Percentiles rank a stretch among this genome's conserved stretches.
Evolutionary conservation across 2,329 filamentous ascomycete species (phyloP).

Genomic region (Aspergillus fijiensis): DNA sequence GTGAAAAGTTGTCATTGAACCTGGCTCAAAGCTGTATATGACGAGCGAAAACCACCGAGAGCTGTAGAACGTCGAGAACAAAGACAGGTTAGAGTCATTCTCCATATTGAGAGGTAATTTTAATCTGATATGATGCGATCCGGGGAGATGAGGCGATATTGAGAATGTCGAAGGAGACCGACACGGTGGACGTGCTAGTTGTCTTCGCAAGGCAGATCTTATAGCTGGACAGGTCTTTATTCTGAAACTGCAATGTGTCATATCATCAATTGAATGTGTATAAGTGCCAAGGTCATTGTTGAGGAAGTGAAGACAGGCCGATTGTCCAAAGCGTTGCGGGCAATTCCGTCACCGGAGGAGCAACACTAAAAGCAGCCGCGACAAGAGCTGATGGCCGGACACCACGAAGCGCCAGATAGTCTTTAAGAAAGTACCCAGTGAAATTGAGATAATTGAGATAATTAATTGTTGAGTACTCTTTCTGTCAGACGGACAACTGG

Average conservation of each 20-base stretch:
- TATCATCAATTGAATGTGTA: too few species aligned
- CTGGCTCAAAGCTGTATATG: background rate
- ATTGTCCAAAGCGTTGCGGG: background rate
- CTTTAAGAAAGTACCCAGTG: background rate
- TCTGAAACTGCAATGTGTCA: too few species aligned
- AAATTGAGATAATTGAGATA: too few species aligned
- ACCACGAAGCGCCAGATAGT: constrained; percentile 14
- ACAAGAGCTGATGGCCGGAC: background rate
- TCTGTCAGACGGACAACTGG: too few species aligned
- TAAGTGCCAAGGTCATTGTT: background rate
- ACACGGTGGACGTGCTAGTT: background rate
- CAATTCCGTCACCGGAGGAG: constrained; percentile 13
- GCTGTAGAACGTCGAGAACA: background rate
- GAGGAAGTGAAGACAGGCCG: background rate
- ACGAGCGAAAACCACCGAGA: background rate
- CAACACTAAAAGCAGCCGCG: constrained; percentile 12
- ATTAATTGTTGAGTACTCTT: too few species aligned
- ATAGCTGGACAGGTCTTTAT: background rate
- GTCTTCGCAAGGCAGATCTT: background rate
- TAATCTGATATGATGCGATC: background rate
- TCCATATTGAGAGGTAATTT: background rate
- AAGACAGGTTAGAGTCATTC: background rate
- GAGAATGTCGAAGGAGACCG: background rate
- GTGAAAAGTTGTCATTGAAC: background rate
- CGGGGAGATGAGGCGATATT: background rate